Percentiles rank a stretch among this genome's conserved stretches.
phyloP scores from a whole-genome alignment of 2,329 filamentous ascomycete genomes.

The Aspergillus amoenus region DNA sequence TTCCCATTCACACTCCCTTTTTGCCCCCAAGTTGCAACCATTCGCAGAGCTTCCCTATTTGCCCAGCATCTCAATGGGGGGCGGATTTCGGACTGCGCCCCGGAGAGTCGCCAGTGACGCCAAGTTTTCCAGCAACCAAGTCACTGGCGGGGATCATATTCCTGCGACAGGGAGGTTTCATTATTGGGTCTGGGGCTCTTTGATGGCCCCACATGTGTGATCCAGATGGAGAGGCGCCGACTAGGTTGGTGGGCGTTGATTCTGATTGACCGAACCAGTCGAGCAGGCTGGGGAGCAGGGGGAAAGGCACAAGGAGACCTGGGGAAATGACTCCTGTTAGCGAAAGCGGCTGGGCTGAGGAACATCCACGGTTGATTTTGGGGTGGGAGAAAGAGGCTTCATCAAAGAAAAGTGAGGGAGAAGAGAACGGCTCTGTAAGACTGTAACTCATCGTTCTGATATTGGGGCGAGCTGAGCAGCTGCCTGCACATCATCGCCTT shows the following conservation, averaged over 20 bases:
- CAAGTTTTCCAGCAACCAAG: conserved; percentile 7
- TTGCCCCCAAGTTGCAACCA: neutral
- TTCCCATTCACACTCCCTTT: neutral
- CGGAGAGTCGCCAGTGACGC: neutral
- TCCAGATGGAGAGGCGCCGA: neutral
- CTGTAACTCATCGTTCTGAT: neutral
- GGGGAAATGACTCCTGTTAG: conserved; percentile 8
- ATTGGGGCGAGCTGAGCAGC: neutral
- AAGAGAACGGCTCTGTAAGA: neutral
- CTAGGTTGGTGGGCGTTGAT: neutral
- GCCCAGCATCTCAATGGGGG: neutral
- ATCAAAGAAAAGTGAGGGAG: neutral
- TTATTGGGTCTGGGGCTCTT: conserved; percentile 9
- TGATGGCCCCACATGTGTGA: conserved; percentile 2
- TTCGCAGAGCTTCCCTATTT: neutral
- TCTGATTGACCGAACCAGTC: conserved; percentile 8
- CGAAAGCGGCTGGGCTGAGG: conserved; percentile 8
- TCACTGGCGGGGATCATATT: conserved; percentile 10
- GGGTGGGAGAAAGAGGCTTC: neutral
- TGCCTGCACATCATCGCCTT: neutral
- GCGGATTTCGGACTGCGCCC: neutral
- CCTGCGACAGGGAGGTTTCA: neutral
- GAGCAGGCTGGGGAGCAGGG: neutral
- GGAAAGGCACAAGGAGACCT: neutral
- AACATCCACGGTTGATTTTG: conserved; percentile 6